phyloP scores from a whole-genome alignment of 129 eudicot genomes.

The Cynara cardunculus region DNA sequence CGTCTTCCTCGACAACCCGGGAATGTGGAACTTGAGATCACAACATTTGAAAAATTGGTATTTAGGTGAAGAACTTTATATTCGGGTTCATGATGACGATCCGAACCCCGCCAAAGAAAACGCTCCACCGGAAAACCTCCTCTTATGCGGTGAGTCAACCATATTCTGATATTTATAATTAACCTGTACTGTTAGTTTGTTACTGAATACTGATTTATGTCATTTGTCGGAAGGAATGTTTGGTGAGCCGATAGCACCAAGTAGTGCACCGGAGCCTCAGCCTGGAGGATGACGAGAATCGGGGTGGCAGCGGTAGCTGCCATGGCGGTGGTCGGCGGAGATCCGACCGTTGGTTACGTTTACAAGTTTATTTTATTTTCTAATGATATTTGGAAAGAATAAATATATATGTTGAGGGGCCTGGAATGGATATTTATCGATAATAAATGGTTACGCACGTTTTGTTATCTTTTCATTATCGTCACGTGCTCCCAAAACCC shows the following conservation, averaged over 20 bases:
- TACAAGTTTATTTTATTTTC: not conserved
- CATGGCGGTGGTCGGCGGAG: too few relatives aligned
- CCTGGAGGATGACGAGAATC: constrained; percentile 12
- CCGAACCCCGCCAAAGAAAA: constrained; percentile 72
- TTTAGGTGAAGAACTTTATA: constrained; percentile 57
- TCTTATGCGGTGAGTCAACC: constrained; percentile 48
- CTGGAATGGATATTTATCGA: not conserved
- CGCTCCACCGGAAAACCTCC: constrained; percentile 61
- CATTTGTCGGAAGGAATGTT: constrained; percentile 31
- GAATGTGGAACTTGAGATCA: constrained; percentile 83
- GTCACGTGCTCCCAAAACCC: not conserved
- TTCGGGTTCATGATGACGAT: constrained; percentile 55
- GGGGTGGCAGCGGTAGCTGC: not conserved
- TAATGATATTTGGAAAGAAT: not conserved
- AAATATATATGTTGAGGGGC: not conserved
- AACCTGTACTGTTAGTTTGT: not conserved
- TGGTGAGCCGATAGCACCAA: constrained; percentile 17
- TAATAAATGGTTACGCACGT: not conserved
- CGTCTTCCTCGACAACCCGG: constrained; percentile 63
- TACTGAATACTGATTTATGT: not conserved
- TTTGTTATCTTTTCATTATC: not conserved
- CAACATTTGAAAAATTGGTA: constrained; percentile 62
- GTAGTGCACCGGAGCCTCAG: constrained; percentile 38
- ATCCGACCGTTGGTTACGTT: not conserved
- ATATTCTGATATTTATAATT: not conserved